These are phyloP conservation scores for Metschnikowia noctiluminum DNA, from an alignment of 805 yeast genomes.

Conservation along the genomic window DNA sequence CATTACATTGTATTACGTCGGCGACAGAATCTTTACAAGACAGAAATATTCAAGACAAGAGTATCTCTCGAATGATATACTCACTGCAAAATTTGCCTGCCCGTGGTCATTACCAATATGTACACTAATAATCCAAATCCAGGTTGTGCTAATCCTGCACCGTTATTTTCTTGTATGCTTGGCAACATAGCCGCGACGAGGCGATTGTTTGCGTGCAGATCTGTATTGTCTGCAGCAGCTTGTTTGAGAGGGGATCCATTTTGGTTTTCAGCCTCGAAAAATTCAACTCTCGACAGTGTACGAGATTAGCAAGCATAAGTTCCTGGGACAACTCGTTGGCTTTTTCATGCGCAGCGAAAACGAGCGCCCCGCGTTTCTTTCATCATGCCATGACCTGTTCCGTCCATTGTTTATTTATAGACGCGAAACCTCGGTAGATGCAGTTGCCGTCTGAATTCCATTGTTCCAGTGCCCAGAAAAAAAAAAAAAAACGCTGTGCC, in stretches of 20 bases:
- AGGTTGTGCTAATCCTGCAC: neutral
- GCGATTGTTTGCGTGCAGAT: neutral
- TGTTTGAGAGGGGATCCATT: neutral
- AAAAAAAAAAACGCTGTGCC: neutral
- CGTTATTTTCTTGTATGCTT: slow-evolving; percentile 1
- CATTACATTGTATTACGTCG: too few relatives aligned
- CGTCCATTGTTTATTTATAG: slow-evolving; percentile 4
- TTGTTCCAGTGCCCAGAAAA: slow-evolving; percentile 10
- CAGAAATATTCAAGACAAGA: too few relatives aligned
- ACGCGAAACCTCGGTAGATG: slow-evolving; percentile 4
- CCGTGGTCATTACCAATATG: too few relatives aligned
- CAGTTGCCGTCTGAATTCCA: slow-evolving; percentile 2
- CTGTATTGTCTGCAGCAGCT: neutral
- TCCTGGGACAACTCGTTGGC: too few relatives aligned
- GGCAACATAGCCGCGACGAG: slow-evolving; percentile 7
- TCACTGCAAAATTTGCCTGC: too few relatives aligned
- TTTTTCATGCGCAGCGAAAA: too few relatives aligned
- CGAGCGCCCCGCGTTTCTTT: neutral
- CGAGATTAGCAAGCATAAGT: too few relatives aligned
- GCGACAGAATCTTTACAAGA: too few relatives aligned
- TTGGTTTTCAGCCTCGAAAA: neutral
- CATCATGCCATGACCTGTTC: slow-evolving; percentile 1
- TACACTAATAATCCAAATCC: too few relatives aligned
- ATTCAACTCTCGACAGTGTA: too few relatives aligned
- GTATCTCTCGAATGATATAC: too few relatives aligned